phyloP scores from a whole-genome alignment of 148 eudicot genomes.

The Rhododendron ovatum region DNA sequence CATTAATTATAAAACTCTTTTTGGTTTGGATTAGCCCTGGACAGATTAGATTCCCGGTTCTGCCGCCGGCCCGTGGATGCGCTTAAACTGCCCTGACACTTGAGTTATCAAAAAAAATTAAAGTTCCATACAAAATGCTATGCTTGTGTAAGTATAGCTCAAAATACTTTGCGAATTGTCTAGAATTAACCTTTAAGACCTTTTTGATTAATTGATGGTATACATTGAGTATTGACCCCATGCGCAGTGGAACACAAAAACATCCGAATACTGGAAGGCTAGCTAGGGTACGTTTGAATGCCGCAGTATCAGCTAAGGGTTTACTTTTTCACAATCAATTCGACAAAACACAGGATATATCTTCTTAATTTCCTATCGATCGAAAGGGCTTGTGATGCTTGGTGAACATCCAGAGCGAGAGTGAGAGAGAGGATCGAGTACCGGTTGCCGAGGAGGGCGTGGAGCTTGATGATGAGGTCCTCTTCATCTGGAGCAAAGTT shows the following conservation, averaged over 20 bases:
- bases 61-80: rapidly evolving
- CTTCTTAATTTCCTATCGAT: too few relatives aligned
- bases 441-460: conserved; percentile 55
- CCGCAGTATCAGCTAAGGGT: background rate
- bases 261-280: too few relatives aligned
- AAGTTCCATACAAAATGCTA: too few relatives aligned
- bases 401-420: background rate
- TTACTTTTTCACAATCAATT: too few relatives aligned
- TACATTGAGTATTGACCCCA: too few relatives aligned
- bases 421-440: conserved; percentile 9
- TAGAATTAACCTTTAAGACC: background rate
- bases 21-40: too few relatives aligned
- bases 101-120: background rate
- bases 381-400: too few relatives aligned
- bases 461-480: conserved; percentile 53
- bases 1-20: too few relatives aligned
- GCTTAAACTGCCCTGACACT: background rate
- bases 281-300: background rate
- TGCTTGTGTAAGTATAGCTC: background rate
- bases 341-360: too few relatives aligned
- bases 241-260: too few relatives aligned
- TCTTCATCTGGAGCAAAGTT: conserved; percentile 43
- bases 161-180: background rate
- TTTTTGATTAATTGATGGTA: too few relatives aligned
- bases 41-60: too few relatives aligned